phyloP scores from a whole-genome alignment of 1,284 basidiomycete species.

The Leccinum griseonigrum region DNA sequence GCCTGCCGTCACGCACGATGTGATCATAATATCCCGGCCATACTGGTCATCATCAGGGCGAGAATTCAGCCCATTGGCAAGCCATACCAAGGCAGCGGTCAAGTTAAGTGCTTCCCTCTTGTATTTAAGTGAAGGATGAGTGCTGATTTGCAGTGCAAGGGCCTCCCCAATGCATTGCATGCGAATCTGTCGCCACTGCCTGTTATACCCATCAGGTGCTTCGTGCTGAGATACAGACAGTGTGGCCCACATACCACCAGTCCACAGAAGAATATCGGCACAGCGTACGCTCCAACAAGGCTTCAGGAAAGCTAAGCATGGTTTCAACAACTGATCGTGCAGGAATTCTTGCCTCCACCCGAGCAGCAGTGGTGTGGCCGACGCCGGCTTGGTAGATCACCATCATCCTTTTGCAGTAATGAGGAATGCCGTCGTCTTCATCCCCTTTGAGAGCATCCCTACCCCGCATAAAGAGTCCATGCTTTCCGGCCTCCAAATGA shows the following conservation, averaged over 20 bases:
- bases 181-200: conserved; percentile 13
- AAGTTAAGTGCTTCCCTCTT: conserved; percentile 7
- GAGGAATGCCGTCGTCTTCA: neutral
- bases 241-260: conserved; percentile 5
- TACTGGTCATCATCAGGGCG: conserved; percentile 10
- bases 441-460: conserved; percentile 3
- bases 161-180: conserved; percentile 8
- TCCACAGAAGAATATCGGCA: conserved; percentile 3
- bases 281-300: neutral
- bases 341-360: conserved; percentile 9
- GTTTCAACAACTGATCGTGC: neutral
- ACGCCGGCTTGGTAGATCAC: conserved; percentile 1
- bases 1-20: neutral
- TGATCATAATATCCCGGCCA: conserved; percentile 7
- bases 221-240: neutral
- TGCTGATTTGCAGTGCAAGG: conserved; percentile 1
- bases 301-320: conserved; percentile 5
- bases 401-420: conserved; percentile 7
- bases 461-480: conserved; percentile 9
- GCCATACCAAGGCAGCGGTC: conserved; percentile 9
- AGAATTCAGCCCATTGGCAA: conserved; percentile 8
- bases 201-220: neutral
- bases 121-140: conserved; percentile 5
- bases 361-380: conserved; percentile 6
- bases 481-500: conserved; percentile 9